Evolutionary conservation across 75 land plant genomes (phyloP).

Genomic region (Picea glauca): DNA sequence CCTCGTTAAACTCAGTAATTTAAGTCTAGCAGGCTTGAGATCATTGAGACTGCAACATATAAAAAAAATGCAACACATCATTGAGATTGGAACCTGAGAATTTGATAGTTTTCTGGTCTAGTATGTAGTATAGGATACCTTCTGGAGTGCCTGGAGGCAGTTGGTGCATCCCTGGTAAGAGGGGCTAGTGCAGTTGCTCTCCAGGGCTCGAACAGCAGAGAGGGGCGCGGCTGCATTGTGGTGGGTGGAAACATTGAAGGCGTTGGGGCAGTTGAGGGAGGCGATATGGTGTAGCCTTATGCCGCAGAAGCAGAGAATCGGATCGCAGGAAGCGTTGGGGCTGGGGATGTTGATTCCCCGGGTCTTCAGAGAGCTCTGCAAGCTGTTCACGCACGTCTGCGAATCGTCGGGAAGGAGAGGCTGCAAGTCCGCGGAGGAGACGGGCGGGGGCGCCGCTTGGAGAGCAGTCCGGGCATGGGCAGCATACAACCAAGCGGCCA

Average conservation of each 20-base stretch:
- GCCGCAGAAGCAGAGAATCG: slow-evolving; percentile 74
- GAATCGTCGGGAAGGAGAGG: slow-evolving; percentile 75
- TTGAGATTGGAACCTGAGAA: too few relatives aligned
- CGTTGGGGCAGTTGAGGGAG: slow-evolving; percentile 55
- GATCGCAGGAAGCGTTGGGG: slow-evolving; percentile 67
- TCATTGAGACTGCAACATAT: too few relatives aligned
- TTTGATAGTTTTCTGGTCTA: too few relatives aligned
- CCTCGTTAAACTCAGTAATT: too few relatives aligned
- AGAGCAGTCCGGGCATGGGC: slow-evolving; percentile 65
- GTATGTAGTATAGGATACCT: slow-evolving; percentile 27
- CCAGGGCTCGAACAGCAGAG: slow-evolving; percentile 40
- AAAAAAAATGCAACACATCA: not conserved
- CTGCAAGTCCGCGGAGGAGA: not conserved
- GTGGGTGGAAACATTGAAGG: slow-evolving; percentile 27
- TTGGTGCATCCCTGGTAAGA: slow-evolving; percentile 67
- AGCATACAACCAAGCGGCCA: slow-evolving; percentile 82
- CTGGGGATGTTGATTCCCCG: slow-evolving; percentile 41
- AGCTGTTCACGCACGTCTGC: slow-evolving; percentile 58
- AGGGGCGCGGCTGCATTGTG: slow-evolving; percentile 25
- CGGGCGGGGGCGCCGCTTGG: slow-evolving; percentile 13
- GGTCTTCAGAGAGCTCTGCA: slow-evolving; percentile 45
- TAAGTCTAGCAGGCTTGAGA: too few relatives aligned
- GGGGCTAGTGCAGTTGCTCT: slow-evolving; percentile 48
- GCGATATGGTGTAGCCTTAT: slow-evolving; percentile 57
- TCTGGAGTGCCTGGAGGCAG: slow-evolving; percentile 59